Base-by-base conservation (phyloP, 140 eudicot genomes). In the Oenanthe javanica region DNA sequence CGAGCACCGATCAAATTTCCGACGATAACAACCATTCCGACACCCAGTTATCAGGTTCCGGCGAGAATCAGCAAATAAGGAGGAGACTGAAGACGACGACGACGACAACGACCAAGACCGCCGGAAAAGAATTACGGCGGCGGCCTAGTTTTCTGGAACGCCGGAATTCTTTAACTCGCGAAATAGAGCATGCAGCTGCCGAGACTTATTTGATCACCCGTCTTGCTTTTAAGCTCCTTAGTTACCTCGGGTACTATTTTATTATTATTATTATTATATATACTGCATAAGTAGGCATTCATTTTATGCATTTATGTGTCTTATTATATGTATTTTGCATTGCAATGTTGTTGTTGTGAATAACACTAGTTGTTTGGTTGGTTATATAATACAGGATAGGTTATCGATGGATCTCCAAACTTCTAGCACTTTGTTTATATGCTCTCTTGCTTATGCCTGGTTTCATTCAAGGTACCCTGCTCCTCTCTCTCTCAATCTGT, bases 401-500 rank as follows among this genome's bases (percentile, higher is more conserved):
- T 79, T 92, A 93, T 73, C 89, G 94, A 67, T 90, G 96, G 97
- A 87, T 92, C 54, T 69, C 84, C 8, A 86, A 89, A 85, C 83
- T 90, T 48, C 85, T 94, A 36, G 94, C 90, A 81, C 92, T 94
- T 73, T 81, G 69, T 25, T 80, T 91, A 42, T 94, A 92, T 84
- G 93, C 98, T 66, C 86, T 90, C 91, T 83, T 94, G 21, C 91
- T 94, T 75, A 55, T 90, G 89, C 98, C 98, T 25, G 98, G 98
- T 23, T 92, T 94, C 75, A 92, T 94, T 83, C 90, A 83, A 89
- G 97, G 98, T 94, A 8, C n/a, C 36, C 36, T 61, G 1, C 31
- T 9, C 27, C 8, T 25, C 64, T 40, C 21, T 8, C 12, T 5
- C 38, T 70, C 42, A 21, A 9, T 67, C 19, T 6, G 3, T 6